Base-by-base conservation (phyloP, 148 eudicot genomes). In the Agrostemma githago region DNA sequence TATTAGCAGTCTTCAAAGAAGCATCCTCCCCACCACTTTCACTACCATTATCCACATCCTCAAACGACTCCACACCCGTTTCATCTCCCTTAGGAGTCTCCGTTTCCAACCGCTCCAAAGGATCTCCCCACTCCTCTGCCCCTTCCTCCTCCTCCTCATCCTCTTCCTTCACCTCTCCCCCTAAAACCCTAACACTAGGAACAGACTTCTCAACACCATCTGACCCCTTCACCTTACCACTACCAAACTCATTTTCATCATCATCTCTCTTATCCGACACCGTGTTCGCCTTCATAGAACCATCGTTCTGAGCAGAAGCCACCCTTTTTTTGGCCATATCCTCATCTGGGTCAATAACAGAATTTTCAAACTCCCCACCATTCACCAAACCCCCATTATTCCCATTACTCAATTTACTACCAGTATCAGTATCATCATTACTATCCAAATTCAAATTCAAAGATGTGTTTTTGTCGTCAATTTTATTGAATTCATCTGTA, bases 331-430 rank as follows among this genome's bases (percentile, higher is more conserved):
- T 74, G 37, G 65, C 44, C 34, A 69, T 75, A 73, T 75, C 72
- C 15, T 73, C 79, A 74, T 76, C 90, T 48, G 79, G 68, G 77
- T 60, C 80, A 37, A 19, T 77, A 62, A 69, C 10, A 76, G 78
- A 78, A 43, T 73, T 53, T 40, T 81, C 89, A 53, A 86, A 85
- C 57, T 84, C 92, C 17, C 78, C 81, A 40, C 90, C 91, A 74
- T 87, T 86, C 74, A 76, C 75, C 75, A 80, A 89, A 69, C 81
- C 85, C 71, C 76, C 87, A 53, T 80, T 80, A 74, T 81, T 41
- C 10, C 38, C 67, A 74, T 37, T 64, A 73, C 61, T 81, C 70
- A 14, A 66, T 46, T 60, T 80, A 61, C 79, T 72, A 60, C 70
- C 62, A 40, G 16, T 58, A 17, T n/a, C 46, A 42, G 3, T 66